Conservation (phyloP, 2,329 filamentous ascomycete species). For the Acephala macrosclerotiorum region DNA sequence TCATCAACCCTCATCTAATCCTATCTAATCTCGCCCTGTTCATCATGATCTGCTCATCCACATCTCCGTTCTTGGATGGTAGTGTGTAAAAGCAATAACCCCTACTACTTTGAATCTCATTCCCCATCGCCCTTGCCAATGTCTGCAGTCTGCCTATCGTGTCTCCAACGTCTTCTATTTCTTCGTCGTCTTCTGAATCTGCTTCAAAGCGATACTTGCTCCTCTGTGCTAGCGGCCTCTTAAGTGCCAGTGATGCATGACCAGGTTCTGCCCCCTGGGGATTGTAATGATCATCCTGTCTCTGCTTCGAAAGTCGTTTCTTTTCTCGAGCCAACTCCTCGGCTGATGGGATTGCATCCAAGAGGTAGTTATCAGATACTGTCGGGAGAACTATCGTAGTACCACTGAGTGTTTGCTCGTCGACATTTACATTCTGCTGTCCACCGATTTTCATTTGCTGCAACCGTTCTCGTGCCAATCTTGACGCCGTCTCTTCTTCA, state of each 20-base stretch:
- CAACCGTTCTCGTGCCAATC: too few relatives aligned
- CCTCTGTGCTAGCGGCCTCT: too few relatives aligned
- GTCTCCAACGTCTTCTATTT: not conserved
- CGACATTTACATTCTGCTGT: not conserved
- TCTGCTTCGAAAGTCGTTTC: not conserved
- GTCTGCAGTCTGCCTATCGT: not conserved
- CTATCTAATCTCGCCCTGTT: not conserved
- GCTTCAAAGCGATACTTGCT: not conserved
- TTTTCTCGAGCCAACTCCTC: not conserved
- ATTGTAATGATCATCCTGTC: not conserved
- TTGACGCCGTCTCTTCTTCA: too few relatives aligned
- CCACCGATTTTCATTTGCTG: too few relatives aligned
- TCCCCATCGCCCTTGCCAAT: not conserved
- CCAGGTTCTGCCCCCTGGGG: too few relatives aligned
- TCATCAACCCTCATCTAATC: not conserved
- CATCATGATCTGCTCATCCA: not conserved
- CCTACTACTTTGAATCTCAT: not conserved
- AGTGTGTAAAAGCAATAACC: not conserved
- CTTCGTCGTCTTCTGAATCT: not conserved
- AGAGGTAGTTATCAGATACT: not conserved
- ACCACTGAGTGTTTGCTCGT: not conserved
- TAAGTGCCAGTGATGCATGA: too few relatives aligned
- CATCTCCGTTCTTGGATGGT: not conserved
- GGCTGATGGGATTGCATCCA: not conserved
- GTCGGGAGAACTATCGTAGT: not conserved